phyloP scores from a whole-genome alignment of 1,139 yeast species.

The Hemisphaericaspora lyxosophila region DNA sequence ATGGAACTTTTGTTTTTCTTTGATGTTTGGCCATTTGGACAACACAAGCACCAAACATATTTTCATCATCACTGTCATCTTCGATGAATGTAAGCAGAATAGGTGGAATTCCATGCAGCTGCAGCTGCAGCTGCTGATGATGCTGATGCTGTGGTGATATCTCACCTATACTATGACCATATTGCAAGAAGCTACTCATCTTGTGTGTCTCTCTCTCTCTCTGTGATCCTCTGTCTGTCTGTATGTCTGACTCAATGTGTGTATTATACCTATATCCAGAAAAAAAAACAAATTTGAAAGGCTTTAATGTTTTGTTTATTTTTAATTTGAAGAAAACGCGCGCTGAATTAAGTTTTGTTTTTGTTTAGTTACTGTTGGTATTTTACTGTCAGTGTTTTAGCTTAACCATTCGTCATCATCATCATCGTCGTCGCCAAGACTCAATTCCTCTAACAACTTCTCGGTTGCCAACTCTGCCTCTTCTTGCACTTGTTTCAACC shows the following conservation, averaged over 20 bases:
- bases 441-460: constrained; percentile 36
- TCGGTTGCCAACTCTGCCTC: constrained; percentile 65
- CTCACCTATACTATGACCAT: background rate
- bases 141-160: constrained; percentile 2
- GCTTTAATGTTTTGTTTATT: constrained; percentile 2
- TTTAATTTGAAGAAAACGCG: constrained; percentile 1
- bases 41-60: background rate
- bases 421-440: constrained; percentile 41
- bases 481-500: constrained; percentile 68
- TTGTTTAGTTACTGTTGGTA: background rate
- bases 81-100: constrained; percentile 8
- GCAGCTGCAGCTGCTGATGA: background rate
- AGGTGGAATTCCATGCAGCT: background rate
- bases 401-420: constrained; percentile 18
- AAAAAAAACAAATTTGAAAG: background rate
- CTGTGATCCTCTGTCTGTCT: background rate
- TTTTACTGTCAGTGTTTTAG: too few relatives aligned
- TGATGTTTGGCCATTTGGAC: constrained; percentile 1
- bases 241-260: too few relatives aligned
- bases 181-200: background rate
- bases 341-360: constrained; percentile 3
- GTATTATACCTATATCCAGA: too few relatives aligned
- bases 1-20: constrained; percentile 35
- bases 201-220: too few relatives aligned
- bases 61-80: constrained; percentile 4